A percentile compares a stretch with the other conserved stretches of the same genome.
Evolutionary conservation across 768 basidiomycete species (phyloP).

Genomic region (Pulveroboletus ravenelii): DNA sequence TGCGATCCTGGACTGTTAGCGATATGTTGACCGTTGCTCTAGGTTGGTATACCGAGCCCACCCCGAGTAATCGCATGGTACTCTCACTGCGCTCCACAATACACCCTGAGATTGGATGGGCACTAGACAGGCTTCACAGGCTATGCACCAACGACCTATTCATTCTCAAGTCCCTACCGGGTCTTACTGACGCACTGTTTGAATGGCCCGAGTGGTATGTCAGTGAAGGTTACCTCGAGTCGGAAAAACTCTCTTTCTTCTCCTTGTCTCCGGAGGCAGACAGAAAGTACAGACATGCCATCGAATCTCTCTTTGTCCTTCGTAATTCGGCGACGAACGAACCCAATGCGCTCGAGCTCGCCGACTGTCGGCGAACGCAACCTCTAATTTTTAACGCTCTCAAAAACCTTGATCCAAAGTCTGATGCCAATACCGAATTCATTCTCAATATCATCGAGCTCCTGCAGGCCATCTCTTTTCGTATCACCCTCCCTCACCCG

Average conservation of each 20-base stretch:
- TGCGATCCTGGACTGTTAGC: conserved; percentile 2
- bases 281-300: conserved; percentile 66
- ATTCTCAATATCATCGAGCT: conserved; percentile 69
- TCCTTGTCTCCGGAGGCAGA: conserved; percentile 47
- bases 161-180: conserved; percentile 64
- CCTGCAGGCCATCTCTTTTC: conserved; percentile 55
- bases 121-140: conserved; percentile 79
- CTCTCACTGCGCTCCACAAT: conserved; percentile 84
- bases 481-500: conserved; percentile 37
- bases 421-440: conserved; percentile 70
- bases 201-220: conserved; percentile 88
- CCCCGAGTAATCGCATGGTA: conserved; percentile 83
- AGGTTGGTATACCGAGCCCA: conserved; percentile 87
- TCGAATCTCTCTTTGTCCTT: conserved; percentile 80
- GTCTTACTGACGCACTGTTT: conserved; percentile 77
- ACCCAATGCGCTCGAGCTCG: conserved; percentile 58
- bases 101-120: conserved; percentile 80
- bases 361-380: conserved; percentile 54
- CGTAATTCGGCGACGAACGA: conserved; percentile 79
- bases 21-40: conserved; percentile 8
- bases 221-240: conserved; percentile 50
- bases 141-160: conserved; percentile 79
- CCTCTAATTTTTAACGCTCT: conserved; percentile 64
- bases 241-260: conserved; percentile 48
- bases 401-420: conserved; percentile 51